Evolutionary conservation across 176 grass and related monocot genomes (phyloP), one percentile per base, ranked within the genome.

Genomic region (Aegilops tauschii): DNA sequence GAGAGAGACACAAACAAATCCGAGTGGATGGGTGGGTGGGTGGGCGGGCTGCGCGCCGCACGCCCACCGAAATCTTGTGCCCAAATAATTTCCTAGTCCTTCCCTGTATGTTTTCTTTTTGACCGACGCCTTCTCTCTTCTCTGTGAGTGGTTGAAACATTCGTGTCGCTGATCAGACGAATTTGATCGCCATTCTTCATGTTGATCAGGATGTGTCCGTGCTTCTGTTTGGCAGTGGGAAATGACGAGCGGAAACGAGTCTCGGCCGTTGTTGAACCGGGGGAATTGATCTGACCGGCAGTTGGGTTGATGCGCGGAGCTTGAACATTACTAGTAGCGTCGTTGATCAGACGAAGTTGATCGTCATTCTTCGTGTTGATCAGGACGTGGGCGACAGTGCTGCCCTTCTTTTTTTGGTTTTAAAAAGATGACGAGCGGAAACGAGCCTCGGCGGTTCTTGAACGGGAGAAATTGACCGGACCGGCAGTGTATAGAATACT

Each of bases 361-460:
- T 13, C 20, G 80, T 14, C 8, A 69, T 69, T 67, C 18, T 50
- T 12, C 28, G 12, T 23, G 59, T 44, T 80, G 42, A 52, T 81
- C 61, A 6, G 18, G 14, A 29, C 6, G 37, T 7, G 62, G 40
- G 16, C 59, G 11, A 49, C 12, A 49, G 45, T 49, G 45, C 12
- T 49, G 45, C 45, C 40, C 12, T 47, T 13, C 42, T 12, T 44
- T 44, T 37, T 37, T 8, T 34, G 32, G 36, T 37, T 37, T 37
- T 37, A 37, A 47, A 47, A 12, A 47, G 44, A 47, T 47, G 12
- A 47, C 45, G 12, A 18, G 8, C 50, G 32, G 5, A 84, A 27
- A 28, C 36, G 80, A 79, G 23, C 67, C 78, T 54, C 36, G 12
- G 45, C 79, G 16, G 65, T 90, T 56, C 37, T 78, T 72, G 74